Conservation (phyloP, 805 yeast genomes). For the Brettanomyces bruxellensis region DNA sequence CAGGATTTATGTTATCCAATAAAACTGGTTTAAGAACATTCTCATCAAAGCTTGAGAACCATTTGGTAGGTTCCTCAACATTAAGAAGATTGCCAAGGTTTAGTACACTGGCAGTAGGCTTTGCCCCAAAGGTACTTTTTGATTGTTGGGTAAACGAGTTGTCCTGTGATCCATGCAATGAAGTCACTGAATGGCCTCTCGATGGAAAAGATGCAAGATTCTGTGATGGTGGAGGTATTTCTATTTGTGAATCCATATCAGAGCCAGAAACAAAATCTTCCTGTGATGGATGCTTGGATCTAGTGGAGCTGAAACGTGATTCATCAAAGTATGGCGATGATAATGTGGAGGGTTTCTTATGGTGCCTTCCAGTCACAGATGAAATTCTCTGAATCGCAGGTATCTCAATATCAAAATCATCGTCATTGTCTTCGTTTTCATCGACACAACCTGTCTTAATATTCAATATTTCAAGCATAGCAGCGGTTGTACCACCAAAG, state of each 20-base stretch:
- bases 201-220: constrained; percentile 14
- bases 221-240: constrained; percentile 25
- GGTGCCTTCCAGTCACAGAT: not conserved
- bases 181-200: constrained; percentile 7
- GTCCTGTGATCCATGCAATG: not conserved
- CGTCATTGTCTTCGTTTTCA: constrained; percentile 70
- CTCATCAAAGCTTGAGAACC: constrained; percentile 94
- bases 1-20: constrained; percentile 45
- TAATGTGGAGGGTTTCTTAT: constrained; percentile 1
- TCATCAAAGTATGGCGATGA: constrained; percentile 12
- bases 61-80: constrained; percentile 66
- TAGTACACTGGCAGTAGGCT: not conserved
- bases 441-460: constrained; percentile 87
- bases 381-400: constrained; percentile 21
- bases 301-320: constrained; percentile 5
- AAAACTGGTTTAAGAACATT: constrained; percentile 88
- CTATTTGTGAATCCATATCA: constrained; percentile 25
- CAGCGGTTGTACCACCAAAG: constrained; percentile 97
- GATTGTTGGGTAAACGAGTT: not conserved
- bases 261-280: constrained; percentile 23
- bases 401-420: constrained; percentile 90
- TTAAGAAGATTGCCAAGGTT: constrained; percentile 24
- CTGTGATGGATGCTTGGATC: constrained; percentile 19
- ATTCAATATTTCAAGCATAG: constrained; percentile 92
- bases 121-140: not conserved